Percentiles rank a stretch among this genome's conserved stretches.
Conservation (phyloP, 2,329 filamentous ascomycete species). For the Xylariaceae sp. region DNA sequence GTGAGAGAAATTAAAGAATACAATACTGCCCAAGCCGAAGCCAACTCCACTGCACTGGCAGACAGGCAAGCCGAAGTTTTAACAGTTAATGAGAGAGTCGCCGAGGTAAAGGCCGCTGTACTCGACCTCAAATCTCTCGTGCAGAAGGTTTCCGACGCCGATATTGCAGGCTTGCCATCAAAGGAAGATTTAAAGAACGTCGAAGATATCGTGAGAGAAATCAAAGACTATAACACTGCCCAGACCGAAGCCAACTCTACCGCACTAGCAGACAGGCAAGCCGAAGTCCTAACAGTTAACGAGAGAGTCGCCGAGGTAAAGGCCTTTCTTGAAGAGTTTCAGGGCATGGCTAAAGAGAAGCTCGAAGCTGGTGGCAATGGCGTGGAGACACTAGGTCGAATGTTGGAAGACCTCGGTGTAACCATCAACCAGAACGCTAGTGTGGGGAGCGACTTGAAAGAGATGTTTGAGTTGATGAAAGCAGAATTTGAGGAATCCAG, state of each 20-base stretch:
- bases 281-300: slow-evolving; percentile 79
- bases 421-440: slow-evolving; percentile 63
- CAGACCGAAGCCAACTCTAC: slow-evolving; percentile 78
- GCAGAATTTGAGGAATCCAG: slow-evolving; percentile 87
- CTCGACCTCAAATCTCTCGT: slow-evolving; percentile 84
- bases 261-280: slow-evolving; percentile 81
- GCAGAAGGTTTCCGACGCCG: slow-evolving; percentile 77
- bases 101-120: slow-evolving; percentile 75
- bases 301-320: slow-evolving; percentile 83
- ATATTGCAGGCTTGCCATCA: slow-evolving; percentile 72
- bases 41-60: slow-evolving; percentile 79
- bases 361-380: slow-evolving; percentile 76
- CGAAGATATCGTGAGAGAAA: slow-evolving; percentile 73
- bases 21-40: slow-evolving; percentile 69
- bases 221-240: slow-evolving; percentile 69
- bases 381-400: slow-evolving; percentile 74
- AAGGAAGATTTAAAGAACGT: slow-evolving; percentile 77
- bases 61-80: slow-evolving; percentile 84
- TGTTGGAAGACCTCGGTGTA: slow-evolving; percentile 70
- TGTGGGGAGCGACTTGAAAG: slow-evolving; percentile 68
- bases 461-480: slow-evolving; percentile 77
- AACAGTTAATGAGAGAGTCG: slow-evolving; percentile 76
- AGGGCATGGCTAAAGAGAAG: slow-evolving; percentile 75
- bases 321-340: slow-evolving; percentile 76
- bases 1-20: slow-evolving; percentile 75